Evolutionary conservation across 495 filamentous ascomycete genomes (phyloP).

Genomic region (Bacidia rubella): DNA sequence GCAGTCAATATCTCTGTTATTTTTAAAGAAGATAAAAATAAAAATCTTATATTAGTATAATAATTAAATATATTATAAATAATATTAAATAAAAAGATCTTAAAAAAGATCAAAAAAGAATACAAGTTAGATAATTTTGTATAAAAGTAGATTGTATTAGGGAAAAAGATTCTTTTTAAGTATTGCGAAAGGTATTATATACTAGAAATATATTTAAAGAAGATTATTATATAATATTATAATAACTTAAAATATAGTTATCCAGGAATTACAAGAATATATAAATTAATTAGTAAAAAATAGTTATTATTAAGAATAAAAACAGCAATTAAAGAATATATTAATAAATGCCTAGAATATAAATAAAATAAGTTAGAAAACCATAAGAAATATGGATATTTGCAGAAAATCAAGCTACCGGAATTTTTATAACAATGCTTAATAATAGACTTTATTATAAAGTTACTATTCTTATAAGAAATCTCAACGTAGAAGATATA

Average conservation of each 20-base stretch:
- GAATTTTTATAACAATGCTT: neutral
- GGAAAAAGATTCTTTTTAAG: neutral
- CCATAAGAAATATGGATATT: neutral
- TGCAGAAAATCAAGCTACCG: neutral
- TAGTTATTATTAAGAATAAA: neutral
- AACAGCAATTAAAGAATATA: constrained; percentile 3
- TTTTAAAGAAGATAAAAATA: neutral
- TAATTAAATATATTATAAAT: constrained; percentile 1
- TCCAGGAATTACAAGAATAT: constrained; percentile 1
- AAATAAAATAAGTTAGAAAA: neutral
- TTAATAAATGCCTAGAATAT: constrained; percentile 3
- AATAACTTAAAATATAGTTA: constrained; percentile 8
- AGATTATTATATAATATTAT: neutral
- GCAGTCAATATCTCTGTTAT: neutral
- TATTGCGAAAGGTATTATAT: neutral
- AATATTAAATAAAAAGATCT: neutral
- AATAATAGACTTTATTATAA: constrained; percentile 4
- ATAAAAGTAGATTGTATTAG: neutral
- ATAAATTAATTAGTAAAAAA: constrained; percentile 1
- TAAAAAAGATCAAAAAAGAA: constrained; percentile 2
- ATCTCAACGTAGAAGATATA: neutral
- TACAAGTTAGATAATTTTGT: neutral
- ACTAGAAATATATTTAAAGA: neutral
- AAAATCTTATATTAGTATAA: constrained; percentile 1
- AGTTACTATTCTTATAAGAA: constrained; percentile 2